Evolutionary conservation across 225 moss, liverwort and hornwort genomes (phyloP).

Genomic region (Lunularia cruciata): DNA sequence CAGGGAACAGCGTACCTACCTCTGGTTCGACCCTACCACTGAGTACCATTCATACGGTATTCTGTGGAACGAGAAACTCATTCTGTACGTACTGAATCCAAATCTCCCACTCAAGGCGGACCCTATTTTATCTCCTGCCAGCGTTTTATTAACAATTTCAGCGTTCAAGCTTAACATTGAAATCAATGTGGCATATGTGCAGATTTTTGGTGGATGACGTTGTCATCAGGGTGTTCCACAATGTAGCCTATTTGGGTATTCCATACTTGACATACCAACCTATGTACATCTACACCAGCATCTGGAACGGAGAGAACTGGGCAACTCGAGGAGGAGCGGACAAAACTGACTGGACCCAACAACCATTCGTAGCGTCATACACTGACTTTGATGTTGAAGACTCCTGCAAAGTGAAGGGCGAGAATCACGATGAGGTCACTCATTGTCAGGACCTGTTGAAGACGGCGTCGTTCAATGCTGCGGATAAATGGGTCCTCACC

Average conservation of each 20-base stretch:
- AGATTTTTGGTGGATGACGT: conserved; percentile 77
- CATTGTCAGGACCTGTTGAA: not conserved
- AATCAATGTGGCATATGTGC: conserved; percentile 5
- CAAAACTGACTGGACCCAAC: conserved; percentile 52
- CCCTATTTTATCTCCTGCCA: no score
- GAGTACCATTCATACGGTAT: conserved; percentile 56
- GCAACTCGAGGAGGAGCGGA: conserved; percentile 64
- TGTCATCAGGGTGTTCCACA: conserved; percentile 60
- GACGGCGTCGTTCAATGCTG: not conserved
- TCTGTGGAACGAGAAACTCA: conserved; percentile 57
- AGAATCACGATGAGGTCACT: not conserved
- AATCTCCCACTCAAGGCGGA: no score
- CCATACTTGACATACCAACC: conserved; percentile 67
- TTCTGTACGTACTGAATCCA: conserved; percentile 38
- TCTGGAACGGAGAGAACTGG: conserved; percentile 67
- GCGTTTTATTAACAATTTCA: no score
- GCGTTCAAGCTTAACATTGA: no score
- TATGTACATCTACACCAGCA: conserved; percentile 69
- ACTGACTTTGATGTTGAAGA: conserved; percentile 55
- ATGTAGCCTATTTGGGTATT: conserved; percentile 44
- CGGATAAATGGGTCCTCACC: not conserved
- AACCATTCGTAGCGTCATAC: conserved; percentile 65
- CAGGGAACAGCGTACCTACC: conserved; percentile 49
- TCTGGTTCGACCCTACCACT: conserved; percentile 55
- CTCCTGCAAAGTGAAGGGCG: conserved; percentile 38